Conservation (phyloP, 208 protist genomes). For the Leishmania major region DNA sequence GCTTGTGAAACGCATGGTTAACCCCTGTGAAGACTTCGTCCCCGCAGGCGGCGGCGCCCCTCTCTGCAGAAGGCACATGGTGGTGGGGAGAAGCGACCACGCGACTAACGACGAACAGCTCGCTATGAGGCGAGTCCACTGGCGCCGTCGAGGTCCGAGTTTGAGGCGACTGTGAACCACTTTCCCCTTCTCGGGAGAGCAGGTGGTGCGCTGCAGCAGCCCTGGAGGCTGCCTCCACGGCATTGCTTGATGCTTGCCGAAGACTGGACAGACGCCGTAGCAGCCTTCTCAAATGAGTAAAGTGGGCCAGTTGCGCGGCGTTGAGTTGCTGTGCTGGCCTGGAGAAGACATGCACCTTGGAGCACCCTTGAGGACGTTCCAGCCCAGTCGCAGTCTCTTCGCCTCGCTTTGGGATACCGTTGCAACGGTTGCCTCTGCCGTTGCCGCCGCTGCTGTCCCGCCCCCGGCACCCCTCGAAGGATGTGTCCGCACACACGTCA, state of each 20-base stretch:
- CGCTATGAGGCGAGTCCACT: not conserved
- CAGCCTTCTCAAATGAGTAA: constrained; percentile 21
- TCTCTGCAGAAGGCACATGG: not conserved
- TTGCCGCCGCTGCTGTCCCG: not conserved
- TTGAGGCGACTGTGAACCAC: not conserved
- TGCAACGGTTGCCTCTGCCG: not conserved
- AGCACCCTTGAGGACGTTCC: not conserved
- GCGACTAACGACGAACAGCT: constrained; percentile 28
- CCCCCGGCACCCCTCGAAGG: not conserved
- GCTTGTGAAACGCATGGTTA: constrained; percentile 74
- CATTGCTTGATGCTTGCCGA: not conserved
- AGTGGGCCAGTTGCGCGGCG: constrained; percentile 15
- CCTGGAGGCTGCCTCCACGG: not conserved
- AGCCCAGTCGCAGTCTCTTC: not conserved
- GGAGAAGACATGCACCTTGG: constrained; percentile 4
- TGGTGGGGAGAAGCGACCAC: constrained; percentile 9
- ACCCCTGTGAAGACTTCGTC: constrained; percentile 57
- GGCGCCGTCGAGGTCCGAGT: not conserved
- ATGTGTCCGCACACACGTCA: not conserved
- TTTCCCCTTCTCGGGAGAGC: not conserved
- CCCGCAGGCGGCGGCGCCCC: not conserved
- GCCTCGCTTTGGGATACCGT: not conserved
- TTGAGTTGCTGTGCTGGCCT: constrained; percentile 7
- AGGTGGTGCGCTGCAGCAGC: not conserved
- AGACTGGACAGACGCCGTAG: constrained; percentile 14